Percentiles rank a stretch among this genome's conserved stretches.
Evolutionary conservation across 768 basidiomycete genomes (phyloP).

Genomic region (Pulveroboletus sp.): DNA sequence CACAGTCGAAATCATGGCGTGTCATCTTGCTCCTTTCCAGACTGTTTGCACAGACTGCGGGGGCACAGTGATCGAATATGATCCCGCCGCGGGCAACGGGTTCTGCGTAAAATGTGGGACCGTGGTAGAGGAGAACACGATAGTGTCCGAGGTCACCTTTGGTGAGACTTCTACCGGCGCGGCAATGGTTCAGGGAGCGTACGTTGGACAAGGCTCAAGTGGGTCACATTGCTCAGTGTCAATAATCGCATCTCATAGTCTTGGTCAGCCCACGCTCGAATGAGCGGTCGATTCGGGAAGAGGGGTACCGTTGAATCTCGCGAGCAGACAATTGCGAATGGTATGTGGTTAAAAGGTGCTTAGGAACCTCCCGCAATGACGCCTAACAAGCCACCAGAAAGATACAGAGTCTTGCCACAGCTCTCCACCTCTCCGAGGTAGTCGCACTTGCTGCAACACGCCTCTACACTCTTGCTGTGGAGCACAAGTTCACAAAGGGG

Average conservation of each 20-base stretch:
- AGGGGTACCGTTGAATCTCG: constrained; percentile 76
- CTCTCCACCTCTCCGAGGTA: constrained; percentile 72
- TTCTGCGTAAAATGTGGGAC: constrained; percentile 85
- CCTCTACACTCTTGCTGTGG: constrained; percentile 89
- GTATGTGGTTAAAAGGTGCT: constrained; percentile 35
- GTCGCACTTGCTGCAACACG: constrained; percentile 79
- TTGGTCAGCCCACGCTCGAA: constrained; percentile 66
- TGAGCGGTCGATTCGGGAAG: constrained; percentile 79
- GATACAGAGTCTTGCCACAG: constrained; percentile 78
- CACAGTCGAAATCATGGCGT: constrained; percentile 12
- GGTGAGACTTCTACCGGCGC: constrained; percentile 91
- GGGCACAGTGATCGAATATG: constrained; percentile 81
- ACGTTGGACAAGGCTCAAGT: constrained; percentile 90
- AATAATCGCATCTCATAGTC: neutral
- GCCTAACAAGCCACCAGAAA: constrained; percentile 61
- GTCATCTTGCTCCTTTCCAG: constrained; percentile 28
- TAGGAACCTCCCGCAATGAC: neutral
- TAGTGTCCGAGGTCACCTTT: constrained; percentile 91
- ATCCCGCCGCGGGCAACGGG: constrained; percentile 77
- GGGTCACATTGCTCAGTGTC: constrained; percentile 30
- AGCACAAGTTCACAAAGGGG: constrained; percentile 92
- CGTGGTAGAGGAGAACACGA: constrained; percentile 89
- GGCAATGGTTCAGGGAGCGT: constrained; percentile 92
- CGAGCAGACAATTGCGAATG: constrained; percentile 89
- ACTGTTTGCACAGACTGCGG: constrained; percentile 73